These are phyloP conservation scores for Saturnispora halmiae DNA, from an alignment of 805 yeast species.

Conservation along the genomic window DNA sequence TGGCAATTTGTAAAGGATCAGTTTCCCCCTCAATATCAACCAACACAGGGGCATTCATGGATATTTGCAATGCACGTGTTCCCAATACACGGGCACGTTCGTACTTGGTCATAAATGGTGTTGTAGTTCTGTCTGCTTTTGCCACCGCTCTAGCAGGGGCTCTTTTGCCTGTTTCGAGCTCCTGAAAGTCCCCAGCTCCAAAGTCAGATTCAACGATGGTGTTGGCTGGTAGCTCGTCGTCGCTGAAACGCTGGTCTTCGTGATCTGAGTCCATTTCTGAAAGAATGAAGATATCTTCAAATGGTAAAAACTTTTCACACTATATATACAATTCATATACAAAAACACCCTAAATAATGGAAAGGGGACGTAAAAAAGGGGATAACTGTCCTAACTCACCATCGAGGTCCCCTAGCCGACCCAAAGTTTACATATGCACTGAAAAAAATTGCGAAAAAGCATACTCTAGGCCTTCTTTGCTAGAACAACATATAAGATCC, in stretches of 20 bases:
- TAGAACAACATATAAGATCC: conserved; percentile 72
- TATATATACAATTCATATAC: not conserved
- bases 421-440: conserved; percentile 56
- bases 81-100: conserved; percentile 97
- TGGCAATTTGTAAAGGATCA: conserved; percentile 94
- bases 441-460: conserved; percentile 62
- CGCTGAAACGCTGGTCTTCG: conserved; percentile 24
- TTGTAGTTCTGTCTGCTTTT: conserved; percentile 80
- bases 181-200: conserved; percentile 32
- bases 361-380: conserved; percentile 1
- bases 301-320: conserved; percentile 11
- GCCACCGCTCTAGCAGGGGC: conserved; percentile 61
- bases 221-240: conserved; percentile 48
- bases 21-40: conserved; percentile 99
- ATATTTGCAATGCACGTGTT: conserved; percentile 93
- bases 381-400: no score
- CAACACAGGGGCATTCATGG: conserved; percentile 96
- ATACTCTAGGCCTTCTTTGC: conserved; percentile 70
- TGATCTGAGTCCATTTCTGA: conserved; percentile 8
- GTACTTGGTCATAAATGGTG: conserved; percentile 98
- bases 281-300: not conserved
- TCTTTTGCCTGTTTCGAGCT: conserved; percentile 32
- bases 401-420: conserved; percentile 36
- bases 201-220: conserved; percentile 39
- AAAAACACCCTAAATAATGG: not conserved